These are phyloP conservation scores for Annulohypoxylon maeteangense DNA, from an alignment of 495 filamentous ascomycete species.

Conservation along the genomic window DNA sequence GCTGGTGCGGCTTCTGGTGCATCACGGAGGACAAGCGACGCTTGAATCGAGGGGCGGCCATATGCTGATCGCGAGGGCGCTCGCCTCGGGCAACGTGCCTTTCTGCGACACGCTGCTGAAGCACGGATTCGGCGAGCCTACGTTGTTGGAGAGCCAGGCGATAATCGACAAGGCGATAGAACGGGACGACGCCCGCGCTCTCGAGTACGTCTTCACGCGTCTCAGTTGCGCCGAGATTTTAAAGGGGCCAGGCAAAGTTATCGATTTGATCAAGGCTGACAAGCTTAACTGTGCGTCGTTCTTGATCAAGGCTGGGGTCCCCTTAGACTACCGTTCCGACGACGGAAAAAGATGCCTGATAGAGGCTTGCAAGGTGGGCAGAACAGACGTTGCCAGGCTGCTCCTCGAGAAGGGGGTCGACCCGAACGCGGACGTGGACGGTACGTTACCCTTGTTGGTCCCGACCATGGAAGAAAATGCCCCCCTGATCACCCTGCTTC, in stretches of 20 bases:
- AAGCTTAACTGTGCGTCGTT: neutral
- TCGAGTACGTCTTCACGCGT: neutral
- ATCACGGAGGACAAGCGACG: conserved; percentile 18
- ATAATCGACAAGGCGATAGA: neutral
- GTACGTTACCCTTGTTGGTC: neutral
- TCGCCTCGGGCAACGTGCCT: conserved; percentile 21
- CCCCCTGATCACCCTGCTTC: conserved; percentile 4
- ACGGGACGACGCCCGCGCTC: neutral
- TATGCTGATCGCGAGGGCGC: conserved; percentile 31
- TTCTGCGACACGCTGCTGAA: conserved; percentile 44
- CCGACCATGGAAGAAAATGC: neutral
- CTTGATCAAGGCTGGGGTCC: conserved; percentile 14
- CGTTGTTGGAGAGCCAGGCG: neutral
- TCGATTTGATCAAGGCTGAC: neutral
- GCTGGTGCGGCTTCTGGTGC: conserved; percentile 43
- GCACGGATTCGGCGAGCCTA: conserved; percentile 29
- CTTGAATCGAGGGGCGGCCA: conserved; percentile 19
- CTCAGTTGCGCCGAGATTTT: neutral
- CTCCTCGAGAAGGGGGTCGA: conserved; percentile 27
- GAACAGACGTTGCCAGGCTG: neutral
- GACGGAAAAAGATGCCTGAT: conserved; percentile 1
- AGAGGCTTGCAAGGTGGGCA: conserved; percentile 18
- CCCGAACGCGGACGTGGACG: conserved; percentile 17
- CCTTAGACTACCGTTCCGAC: neutral
- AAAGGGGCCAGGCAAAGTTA: neutral